phyloP scores from a whole-genome alignment of 169 alveolate species.

The Miamiensis avidus region DNA sequence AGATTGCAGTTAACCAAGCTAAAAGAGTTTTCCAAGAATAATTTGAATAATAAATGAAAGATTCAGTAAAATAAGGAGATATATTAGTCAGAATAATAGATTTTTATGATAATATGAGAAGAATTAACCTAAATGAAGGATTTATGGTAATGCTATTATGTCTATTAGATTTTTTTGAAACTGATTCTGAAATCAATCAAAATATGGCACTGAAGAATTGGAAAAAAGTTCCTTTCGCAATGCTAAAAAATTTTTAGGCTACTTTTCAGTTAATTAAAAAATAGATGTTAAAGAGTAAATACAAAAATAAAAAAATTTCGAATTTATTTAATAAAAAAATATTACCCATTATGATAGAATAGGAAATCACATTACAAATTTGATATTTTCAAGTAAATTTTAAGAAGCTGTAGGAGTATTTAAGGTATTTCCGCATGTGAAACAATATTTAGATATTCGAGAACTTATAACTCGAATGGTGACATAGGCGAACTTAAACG shows the following conservation, averaged over 20 bases:
- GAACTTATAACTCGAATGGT: neutral
- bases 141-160: neutral
- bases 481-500: neutral
- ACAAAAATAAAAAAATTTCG: too few species aligned
- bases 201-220: neutral
- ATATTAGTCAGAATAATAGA: too few species aligned
- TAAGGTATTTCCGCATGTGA: neutral
- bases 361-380: neutral
- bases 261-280: too few species aligned
- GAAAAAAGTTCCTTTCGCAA: neutral
- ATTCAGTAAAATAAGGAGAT: neutral
- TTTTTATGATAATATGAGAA: neutral
- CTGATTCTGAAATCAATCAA: neutral
- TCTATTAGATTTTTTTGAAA: neutral
- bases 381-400: neutral
- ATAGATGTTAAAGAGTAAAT: neutral
- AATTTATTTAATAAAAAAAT: too few species aligned
- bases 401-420: neutral
- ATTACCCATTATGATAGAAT: neutral
- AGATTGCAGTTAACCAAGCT: neutral
- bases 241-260: neutral
- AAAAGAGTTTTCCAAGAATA: neutral
- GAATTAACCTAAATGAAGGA: neutral
- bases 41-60: neutral
- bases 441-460: neutral